Conservation (phyloP, 805 yeast species). For the Zygosaccharomyces bisporus region DNA sequence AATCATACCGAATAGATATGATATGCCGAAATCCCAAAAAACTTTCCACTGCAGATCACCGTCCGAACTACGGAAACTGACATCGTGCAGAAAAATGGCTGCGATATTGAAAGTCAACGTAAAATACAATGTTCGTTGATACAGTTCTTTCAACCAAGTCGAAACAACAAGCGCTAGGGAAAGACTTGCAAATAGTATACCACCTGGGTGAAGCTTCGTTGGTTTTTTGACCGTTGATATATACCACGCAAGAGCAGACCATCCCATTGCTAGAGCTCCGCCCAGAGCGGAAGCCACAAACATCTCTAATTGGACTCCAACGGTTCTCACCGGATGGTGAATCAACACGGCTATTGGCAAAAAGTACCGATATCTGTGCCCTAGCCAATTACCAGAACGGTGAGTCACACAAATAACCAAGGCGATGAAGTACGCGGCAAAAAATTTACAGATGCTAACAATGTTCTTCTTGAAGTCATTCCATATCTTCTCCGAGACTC, state of each 20-base stretch:
- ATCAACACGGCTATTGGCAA: conserved; percentile 42
- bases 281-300: conserved; percentile 41
- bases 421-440: conserved; percentile 41
- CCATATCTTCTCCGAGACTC: background rate
- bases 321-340: conserved; percentile 46
- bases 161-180: conserved; percentile 38
- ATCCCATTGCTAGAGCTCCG: conserved; percentile 41
- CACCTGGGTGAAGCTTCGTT: conserved; percentile 43
- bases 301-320: conserved; percentile 48
- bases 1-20: conserved; percentile 43
- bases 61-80: conserved; percentile 20
- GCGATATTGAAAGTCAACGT: conserved; percentile 37
- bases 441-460: conserved; percentile 31
- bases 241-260: conserved; percentile 43
- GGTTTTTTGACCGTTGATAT: conserved; percentile 42
- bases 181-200: conserved; percentile 43
- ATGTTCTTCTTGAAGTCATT: conserved; percentile 7
- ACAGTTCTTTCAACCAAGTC: conserved; percentile 42
- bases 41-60: conserved; percentile 33
- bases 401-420: conserved; percentile 39
- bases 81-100: conserved; percentile 37
- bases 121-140: conserved; percentile 40
- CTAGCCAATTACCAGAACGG: conserved; percentile 43
- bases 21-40: conserved; percentile 43
- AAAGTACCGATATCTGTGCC: conserved; percentile 38